A percentile compares a stretch with the other conserved stretches of the same genome.
Conservation (phyloP, 768 basidiomycete species). For the Mycena amicta region DNA sequence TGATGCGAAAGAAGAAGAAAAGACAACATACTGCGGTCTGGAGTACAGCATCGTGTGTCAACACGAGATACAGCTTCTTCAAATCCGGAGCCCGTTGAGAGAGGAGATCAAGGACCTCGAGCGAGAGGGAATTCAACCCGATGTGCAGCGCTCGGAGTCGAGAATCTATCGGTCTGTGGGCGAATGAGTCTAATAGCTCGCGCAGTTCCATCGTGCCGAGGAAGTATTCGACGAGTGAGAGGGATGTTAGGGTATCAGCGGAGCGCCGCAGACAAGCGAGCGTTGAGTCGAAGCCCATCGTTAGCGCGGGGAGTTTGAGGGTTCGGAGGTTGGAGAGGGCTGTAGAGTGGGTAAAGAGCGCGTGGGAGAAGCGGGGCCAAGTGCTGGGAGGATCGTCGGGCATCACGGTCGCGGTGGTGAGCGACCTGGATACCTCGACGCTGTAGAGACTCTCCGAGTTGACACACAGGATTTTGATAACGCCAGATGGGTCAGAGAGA, state of each 20-base stretch:
- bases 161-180: constrained; percentile 21
- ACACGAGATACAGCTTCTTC: constrained; percentile 8
- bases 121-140: constrained; percentile 23
- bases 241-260: constrained; percentile 27
- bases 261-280: constrained; percentile 27
- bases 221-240: constrained; percentile 28
- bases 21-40: constrained; percentile 2
- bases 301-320: constrained; percentile 12
- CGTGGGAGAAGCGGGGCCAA: constrained; percentile 11
- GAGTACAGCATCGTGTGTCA: background rate
- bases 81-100: constrained; percentile 8
- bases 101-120: constrained; percentile 11
- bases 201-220: constrained; percentile 27
- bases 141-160: constrained; percentile 27
- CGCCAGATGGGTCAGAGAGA: constrained; percentile 9
- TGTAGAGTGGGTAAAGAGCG: background rate
- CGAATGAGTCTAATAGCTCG: constrained; percentile 27
- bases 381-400: constrained; percentile 3
- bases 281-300: constrained; percentile 27
- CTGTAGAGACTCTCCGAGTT: constrained; percentile 3
- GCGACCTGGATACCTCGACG: constrained; percentile 12
- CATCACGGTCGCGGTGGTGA: constrained; percentile 1
- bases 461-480: constrained; percentile 1
- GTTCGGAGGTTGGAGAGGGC: background rate
- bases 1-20: background rate